Conservation (phyloP, 1,284 basidiomycete species). For the Paramarasmius palmivorus region DNA sequence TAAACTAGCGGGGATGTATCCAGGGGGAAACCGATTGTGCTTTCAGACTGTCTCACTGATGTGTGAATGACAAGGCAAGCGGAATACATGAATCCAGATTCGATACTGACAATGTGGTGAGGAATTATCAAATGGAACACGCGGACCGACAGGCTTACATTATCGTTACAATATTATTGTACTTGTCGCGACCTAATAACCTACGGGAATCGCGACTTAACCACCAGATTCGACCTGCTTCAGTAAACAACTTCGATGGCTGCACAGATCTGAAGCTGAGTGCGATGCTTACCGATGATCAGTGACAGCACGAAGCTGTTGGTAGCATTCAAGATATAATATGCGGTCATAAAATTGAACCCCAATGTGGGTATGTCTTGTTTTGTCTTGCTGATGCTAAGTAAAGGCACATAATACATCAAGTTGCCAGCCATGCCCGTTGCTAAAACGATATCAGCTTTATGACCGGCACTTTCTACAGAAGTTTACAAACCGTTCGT, state of each 20-base stretch:
- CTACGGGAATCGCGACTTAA: neutral
- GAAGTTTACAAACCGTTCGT: neutral
- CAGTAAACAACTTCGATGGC: neutral
- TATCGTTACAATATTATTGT: neutral
- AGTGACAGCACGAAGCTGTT: neutral
- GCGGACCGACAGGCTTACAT: neutral
- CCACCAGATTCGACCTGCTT: conserved; percentile 9
- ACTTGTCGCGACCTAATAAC: neutral
- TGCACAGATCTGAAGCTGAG: no score
- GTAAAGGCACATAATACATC: no score
- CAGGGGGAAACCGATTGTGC: neutral
- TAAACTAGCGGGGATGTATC: neutral
- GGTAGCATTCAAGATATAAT: conserved; percentile 1
- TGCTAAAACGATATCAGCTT: neutral
- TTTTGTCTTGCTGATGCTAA: no score
- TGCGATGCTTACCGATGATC: neutral
- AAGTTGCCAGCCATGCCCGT: neutral
- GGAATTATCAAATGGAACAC: neutral
- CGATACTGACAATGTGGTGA: neutral
- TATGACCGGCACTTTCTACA: neutral
- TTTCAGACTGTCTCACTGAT: neutral
- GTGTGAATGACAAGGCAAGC: neutral
- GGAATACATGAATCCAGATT: conserved; percentile 5
- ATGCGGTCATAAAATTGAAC: neutral
- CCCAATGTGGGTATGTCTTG: neutral